Percentiles rank a stretch among this genome's conserved stretches.
Conservation (phyloP, 164 flowering plant species). For the Euptelea pleiosperma region DNA sequence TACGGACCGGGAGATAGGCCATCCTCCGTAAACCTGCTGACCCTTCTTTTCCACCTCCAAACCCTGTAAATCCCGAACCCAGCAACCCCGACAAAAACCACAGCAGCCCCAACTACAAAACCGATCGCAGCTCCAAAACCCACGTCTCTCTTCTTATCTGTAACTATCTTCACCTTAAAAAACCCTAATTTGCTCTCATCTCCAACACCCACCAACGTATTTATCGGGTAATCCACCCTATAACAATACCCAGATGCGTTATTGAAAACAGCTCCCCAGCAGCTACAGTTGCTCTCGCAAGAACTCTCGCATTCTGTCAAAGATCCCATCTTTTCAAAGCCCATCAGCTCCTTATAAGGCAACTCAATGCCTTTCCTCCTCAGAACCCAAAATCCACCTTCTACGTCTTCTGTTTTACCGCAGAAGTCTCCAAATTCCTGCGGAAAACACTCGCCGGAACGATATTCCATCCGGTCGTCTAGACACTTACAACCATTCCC, state of each 20-base stretch:
- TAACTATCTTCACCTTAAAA: slow-evolving; percentile 45
- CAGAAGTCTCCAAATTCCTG: slow-evolving; percentile 49
- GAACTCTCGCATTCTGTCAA: slow-evolving; percentile 48
- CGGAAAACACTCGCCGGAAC: slow-evolving; percentile 34
- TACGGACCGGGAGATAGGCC: slow-evolving; percentile 57
- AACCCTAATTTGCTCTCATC: slow-evolving; percentile 64
- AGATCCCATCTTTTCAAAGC: slow-evolving; percentile 39
- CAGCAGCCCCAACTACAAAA: slow-evolving; percentile 30
- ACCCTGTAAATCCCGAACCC: slow-evolving; percentile 29
- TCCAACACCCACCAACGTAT: slow-evolving; percentile 48
- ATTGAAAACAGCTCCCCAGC: slow-evolving; percentile 79
- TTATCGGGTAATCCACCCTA: slow-evolving; percentile 60
- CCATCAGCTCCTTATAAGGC: slow-evolving; percentile 73
- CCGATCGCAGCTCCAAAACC: slow-evolving; percentile 36
- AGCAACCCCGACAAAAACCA: slow-evolving; percentile 24
- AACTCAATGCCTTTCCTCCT: slow-evolving; percentile 63
- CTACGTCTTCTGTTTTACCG: slow-evolving; percentile 9
- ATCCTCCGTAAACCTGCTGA: slow-evolving; percentile 33
- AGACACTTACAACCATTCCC: slow-evolving; percentile 69
- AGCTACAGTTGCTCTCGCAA: slow-evolving; percentile 67
- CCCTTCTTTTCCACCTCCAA: slow-evolving; percentile 38
- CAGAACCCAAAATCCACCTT: slow-evolving; percentile 30
- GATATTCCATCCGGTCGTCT: slow-evolving; percentile 40
- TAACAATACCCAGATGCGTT: slow-evolving; percentile 83
- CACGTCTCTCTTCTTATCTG: slow-evolving; percentile 17